Conservation (phyloP, 345 rosid genomes). For the Brassica rapa region DNA sequence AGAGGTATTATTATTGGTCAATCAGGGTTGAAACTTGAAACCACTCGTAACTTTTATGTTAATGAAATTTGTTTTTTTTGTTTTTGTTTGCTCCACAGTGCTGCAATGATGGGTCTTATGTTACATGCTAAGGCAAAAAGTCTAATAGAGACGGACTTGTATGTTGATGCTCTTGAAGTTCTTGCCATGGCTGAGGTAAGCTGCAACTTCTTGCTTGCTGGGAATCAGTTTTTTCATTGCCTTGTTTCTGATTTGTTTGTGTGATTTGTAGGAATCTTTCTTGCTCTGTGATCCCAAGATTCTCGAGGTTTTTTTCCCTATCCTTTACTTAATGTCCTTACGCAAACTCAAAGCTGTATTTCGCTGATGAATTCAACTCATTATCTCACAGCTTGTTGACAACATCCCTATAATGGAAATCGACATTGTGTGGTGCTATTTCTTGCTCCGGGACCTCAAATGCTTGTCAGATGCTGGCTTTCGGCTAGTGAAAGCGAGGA, state of each 20-base stretch:
- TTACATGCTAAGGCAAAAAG: conserved; percentile 80
- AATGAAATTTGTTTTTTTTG: background rate
- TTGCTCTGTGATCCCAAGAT: conserved; percentile 79
- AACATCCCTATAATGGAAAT: conserved; percentile 89
- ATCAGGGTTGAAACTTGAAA: background rate
- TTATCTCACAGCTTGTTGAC: conserved; percentile 66
- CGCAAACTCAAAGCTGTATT: background rate
- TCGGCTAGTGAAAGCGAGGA: conserved; percentile 82
- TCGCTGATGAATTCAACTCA: background rate
- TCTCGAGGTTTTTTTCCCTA: conserved; percentile 60
- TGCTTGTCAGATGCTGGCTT: conserved; percentile 85
- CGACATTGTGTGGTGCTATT: conserved; percentile 98
- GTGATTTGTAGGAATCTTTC: conserved; percentile 71
- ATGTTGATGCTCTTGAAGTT: conserved; percentile 81
- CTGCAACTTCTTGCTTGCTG: conserved; percentile 25
- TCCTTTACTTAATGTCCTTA: conserved; percentile 3
- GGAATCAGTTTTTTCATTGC: background rate
- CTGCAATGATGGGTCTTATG: conserved; percentile 92
- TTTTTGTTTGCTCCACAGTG: conserved; percentile 48
- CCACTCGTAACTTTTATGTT: background rate
- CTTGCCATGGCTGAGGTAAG: conserved; percentile 92
- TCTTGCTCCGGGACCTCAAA: conserved; percentile 82
- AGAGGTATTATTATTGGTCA: conserved; percentile 47
- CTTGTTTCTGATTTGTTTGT: background rate
- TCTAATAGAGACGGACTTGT: conserved; percentile 57